Base-by-base conservation (phyloP, 208 protist species). In the Wallacemonas sp. region DNA sequence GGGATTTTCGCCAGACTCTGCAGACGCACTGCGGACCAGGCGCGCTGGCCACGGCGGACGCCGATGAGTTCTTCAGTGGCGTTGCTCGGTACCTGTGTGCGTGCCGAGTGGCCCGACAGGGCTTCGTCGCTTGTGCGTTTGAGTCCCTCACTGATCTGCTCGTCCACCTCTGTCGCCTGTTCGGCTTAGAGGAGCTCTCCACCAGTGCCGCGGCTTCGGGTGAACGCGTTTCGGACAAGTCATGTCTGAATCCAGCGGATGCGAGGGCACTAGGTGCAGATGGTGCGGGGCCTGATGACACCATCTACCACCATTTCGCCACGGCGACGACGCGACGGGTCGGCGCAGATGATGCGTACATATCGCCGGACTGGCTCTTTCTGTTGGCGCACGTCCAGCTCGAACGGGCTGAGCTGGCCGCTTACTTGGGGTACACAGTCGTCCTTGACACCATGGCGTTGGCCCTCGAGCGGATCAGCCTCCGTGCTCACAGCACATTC, bases 331-430 rank as follows among this genome's bases (percentile, higher is more conserved):
- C 17, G 31, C 14, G 8, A n/a, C 19, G 26, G 53, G 22, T 14
- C 30, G 21, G 2, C 0, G 41, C 9, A 0, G 30, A 26, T 4
- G 34, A 11, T 6, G 28, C 41, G 9, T 92, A 76, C 47, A 93
- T 79, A 79, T 72, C 84, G n/a, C 80, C 86, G 9, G 86, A 95
- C 39, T 75, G 88, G 45, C 68, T 95, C 2, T 46, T 95, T 11
- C 64, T 95, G 9, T 84, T 82, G 62, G 62, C 80, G 6, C 45
- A 80, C 33, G 70, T 83, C 30, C 89, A 93, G 51, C 71, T 80
- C 44, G 63, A 78, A 21, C 75, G 84, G 1, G 86, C 78, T 11
- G 70, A 86, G 64, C 31, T 86, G 33, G 86, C 82, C 11, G 26
- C 71, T 24, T 91, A 89, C 30, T 69, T 93, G 9, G 84, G 75